Conservation (phyloP, 176 grass and related monocot species). For the Alloteropsis semialata region DNA sequence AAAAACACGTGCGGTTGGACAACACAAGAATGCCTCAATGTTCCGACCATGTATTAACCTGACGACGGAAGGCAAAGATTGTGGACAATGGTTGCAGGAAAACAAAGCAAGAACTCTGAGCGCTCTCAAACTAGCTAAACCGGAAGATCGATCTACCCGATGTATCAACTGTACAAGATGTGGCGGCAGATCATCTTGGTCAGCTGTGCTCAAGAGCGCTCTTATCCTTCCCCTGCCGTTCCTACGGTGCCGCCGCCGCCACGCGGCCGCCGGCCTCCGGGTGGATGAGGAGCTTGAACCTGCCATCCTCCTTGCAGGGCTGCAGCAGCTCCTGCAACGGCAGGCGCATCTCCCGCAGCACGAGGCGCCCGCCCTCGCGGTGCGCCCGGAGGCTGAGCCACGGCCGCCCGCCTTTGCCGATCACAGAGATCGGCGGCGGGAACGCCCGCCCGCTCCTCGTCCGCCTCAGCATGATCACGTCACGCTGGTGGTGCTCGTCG, state of each 20-base stretch:
- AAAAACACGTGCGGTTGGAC: background rate
- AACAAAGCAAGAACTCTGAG: background rate
- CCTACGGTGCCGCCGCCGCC: background rate
- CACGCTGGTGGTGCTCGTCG: background rate
- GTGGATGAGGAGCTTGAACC: constrained; percentile 64
- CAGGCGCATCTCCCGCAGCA: constrained; percentile 68
- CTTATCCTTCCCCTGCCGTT: background rate
- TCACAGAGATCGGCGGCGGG: constrained; percentile 70
- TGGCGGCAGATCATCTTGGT: background rate
- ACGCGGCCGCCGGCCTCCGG: constrained; percentile 19
- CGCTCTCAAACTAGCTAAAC: background rate
- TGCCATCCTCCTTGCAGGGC: constrained; percentile 55
- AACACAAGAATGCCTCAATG: background rate
- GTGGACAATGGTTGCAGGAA: constrained; percentile 20
- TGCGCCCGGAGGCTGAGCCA: constrained; percentile 56
- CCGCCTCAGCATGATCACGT: constrained; percentile 19
- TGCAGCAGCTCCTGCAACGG: constrained; percentile 61
- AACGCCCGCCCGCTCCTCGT: constrained; percentile 47
- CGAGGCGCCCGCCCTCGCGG: constrained; percentile 52
- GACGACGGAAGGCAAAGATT: constrained; percentile 14
- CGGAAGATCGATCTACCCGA: background rate
- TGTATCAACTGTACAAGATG: background rate
- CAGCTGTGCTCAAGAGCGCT: background rate
- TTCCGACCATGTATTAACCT: constrained; percentile 4
- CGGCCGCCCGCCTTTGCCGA: constrained; percentile 55